These are phyloP conservation scores for Rutidosis leptorrhynchoides DNA, from an alignment of 129 eudicot species.

Conservation along the genomic window DNA sequence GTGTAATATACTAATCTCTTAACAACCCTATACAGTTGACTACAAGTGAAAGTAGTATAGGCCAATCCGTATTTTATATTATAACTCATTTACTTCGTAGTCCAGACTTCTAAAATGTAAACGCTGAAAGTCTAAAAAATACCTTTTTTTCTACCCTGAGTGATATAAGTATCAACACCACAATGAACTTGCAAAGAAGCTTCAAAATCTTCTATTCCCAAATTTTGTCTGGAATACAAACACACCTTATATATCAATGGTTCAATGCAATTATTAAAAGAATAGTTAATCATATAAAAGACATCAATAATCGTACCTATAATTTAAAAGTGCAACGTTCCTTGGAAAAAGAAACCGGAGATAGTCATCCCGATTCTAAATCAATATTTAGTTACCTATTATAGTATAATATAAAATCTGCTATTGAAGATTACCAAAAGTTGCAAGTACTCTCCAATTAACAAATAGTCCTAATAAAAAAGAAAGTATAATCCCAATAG, in stretches of 20 bases:
- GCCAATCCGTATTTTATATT: too few species aligned
- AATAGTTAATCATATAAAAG: not conserved
- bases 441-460: constrained; percentile 84
- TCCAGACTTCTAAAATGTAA: too few species aligned
- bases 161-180: constrained; percentile 83
- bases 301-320: constrained; percentile 51
- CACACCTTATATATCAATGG: not conserved
- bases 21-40: too few species aligned
- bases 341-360: constrained; percentile 33
- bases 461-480: constrained; percentile 83
- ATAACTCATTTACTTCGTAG: too few species aligned
- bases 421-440: constrained; percentile 48
- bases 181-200: constrained; percentile 94
- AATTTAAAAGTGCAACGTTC: constrained; percentile 72
- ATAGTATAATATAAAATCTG: too few species aligned
- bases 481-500: constrained; percentile 81
- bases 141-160: constrained; percentile 92
- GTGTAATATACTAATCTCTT: too few species aligned
- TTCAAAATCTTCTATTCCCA: constrained; percentile 94
- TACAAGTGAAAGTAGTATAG: too few species aligned
- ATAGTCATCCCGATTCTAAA: not conserved
- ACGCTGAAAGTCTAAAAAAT: too few species aligned
- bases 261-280: not conserved
- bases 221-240: constrained; percentile 69
- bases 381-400: not conserved